A percentile compares a stretch with the other conserved stretches of the same genome.
Evolutionary conservation across 805 yeast genomes (phyloP).

Genomic region (Wickerhamomyces sydowiorum): DNA sequence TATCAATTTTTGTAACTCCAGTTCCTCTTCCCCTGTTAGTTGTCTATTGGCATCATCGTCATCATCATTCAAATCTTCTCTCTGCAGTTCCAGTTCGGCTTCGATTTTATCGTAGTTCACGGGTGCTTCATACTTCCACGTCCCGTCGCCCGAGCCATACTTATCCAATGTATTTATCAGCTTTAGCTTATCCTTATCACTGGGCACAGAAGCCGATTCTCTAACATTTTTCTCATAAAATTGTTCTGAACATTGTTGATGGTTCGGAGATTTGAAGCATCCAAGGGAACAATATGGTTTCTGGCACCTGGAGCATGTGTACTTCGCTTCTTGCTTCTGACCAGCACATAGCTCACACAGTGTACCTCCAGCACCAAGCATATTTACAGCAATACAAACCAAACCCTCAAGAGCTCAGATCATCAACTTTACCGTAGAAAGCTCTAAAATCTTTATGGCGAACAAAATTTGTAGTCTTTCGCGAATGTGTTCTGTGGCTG

Average conservation of each 20-base stretch:
- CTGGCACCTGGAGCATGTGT: slow-evolving; percentile 5
- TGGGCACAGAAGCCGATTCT: neutral
- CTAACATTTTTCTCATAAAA: slow-evolving; percentile 3
- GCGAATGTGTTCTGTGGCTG: neutral
- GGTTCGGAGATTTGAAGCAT: slow-evolving; percentile 7
- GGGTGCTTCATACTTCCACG: slow-evolving; percentile 6
- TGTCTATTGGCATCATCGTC: slow-evolving; percentile 3
- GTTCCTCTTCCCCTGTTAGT: slow-evolving; percentile 3
- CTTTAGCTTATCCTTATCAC: slow-evolving; percentile 2
- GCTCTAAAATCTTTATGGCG: no score
- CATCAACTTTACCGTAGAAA: no score
- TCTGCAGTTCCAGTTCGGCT: neutral
- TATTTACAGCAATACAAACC: neutral
- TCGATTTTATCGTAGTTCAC: neutral
- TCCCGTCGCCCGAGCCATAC: neutral
- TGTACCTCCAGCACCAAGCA: neutral
- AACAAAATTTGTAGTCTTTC: no score
- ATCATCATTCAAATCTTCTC: slow-evolving; percentile 1
- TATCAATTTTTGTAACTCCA: slow-evolving; percentile 1
- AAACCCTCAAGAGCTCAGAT: no score
- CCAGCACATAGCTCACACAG: neutral
- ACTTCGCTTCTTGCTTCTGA: neutral
- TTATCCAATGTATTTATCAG: slow-evolving; percentile 1
- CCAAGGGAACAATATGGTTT: slow-evolving; percentile 6
- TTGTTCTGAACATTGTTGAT: slow-evolving; percentile 3